Percentiles rank a stretch among this genome's conserved stretches.
These are phyloP conservation scores for Bassia scoparia DNA, from an alignment of 148 eudicot species.

Conservation along the genomic window DNA sequence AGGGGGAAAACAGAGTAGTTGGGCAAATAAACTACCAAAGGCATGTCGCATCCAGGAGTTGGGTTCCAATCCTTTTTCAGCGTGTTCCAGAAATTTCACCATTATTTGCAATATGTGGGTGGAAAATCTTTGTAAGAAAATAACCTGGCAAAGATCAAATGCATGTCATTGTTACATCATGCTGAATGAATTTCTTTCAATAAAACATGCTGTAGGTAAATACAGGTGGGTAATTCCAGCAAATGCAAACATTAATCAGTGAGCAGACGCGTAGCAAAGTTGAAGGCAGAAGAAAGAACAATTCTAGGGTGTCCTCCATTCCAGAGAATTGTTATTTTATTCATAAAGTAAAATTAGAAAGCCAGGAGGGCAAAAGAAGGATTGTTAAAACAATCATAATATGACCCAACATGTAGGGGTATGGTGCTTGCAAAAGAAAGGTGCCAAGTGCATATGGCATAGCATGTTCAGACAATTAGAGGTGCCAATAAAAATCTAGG, in stretches of 20 bases:
- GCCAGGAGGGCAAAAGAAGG: too few relatives aligned
- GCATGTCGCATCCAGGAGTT: conserved; percentile 88
- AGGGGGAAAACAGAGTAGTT: neutral
- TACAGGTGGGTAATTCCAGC: too few relatives aligned
- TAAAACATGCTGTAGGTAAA: neutral
- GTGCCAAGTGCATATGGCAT: too few relatives aligned
- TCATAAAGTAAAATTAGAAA: too few relatives aligned
- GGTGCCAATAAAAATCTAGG: neutral
- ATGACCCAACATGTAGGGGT: too few relatives aligned
- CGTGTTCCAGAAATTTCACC: conserved; percentile 94
- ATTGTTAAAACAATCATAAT: too few relatives aligned
- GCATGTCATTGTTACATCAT: neutral
- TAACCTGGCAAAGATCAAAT: conserved; percentile 46
- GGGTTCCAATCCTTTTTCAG: conserved; percentile 96
- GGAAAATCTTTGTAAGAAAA: conserved; percentile 92
- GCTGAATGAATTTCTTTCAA: neutral
- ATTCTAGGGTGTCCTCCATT: too few relatives aligned
- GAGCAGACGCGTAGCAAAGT: too few relatives aligned
- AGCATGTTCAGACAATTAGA: neutral
- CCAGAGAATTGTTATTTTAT: too few relatives aligned
- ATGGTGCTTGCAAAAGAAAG: too few relatives aligned
- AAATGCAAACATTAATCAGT: too few relatives aligned
- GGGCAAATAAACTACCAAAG: conserved; percentile 39
- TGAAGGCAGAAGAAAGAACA: too few relatives aligned
- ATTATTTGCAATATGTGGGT: conserved; percentile 76